phyloP scores from a whole-genome alignment of 2,329 filamentous ascomycete species.

The Cadophora malorum region DNA sequence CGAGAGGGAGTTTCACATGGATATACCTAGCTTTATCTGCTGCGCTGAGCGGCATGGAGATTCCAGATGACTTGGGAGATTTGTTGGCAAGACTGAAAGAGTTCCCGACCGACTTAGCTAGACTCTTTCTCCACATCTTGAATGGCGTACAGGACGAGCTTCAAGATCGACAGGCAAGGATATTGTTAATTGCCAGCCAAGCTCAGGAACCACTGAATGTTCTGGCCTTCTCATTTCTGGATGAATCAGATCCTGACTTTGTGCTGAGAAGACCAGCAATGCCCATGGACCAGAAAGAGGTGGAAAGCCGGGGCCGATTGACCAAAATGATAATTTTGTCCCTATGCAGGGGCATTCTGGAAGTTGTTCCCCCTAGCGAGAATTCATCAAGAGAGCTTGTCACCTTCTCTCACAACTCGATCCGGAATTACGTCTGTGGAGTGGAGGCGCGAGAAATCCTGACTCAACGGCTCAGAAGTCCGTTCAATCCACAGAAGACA shows the following conservation, averaged over 20 bases:
- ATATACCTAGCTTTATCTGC: neutral
- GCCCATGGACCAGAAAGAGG: neutral
- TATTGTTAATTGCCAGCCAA: slow-evolving; percentile 2
- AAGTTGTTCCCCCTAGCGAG: neutral
- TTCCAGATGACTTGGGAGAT: neutral
- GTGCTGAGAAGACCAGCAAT: neutral
- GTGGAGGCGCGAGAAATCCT: neutral
- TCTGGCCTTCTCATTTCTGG: neutral
- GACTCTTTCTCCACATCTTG: neutral
- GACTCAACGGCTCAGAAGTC: neutral
- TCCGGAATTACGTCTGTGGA: neutral
- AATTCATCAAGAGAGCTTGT: neutral
- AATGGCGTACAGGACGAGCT: neutral
- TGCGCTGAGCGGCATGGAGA: neutral
- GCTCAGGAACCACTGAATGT: neutral
- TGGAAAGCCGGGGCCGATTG: neutral
- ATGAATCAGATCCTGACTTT: neutral
- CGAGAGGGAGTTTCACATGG: neutral
- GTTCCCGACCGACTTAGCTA: neutral
- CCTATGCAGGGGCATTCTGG: neutral
- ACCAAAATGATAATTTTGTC: neutral
- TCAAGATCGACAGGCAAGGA: neutral
- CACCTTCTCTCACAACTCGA: neutral
- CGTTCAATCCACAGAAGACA: neutral
- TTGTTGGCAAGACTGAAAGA: neutral